Evolutionary conservation across 2,329 filamentous ascomycete genomes (phyloP), one percentile per base, ranked within the genome.

Genomic region (Botrytis byssoidea): DNA sequence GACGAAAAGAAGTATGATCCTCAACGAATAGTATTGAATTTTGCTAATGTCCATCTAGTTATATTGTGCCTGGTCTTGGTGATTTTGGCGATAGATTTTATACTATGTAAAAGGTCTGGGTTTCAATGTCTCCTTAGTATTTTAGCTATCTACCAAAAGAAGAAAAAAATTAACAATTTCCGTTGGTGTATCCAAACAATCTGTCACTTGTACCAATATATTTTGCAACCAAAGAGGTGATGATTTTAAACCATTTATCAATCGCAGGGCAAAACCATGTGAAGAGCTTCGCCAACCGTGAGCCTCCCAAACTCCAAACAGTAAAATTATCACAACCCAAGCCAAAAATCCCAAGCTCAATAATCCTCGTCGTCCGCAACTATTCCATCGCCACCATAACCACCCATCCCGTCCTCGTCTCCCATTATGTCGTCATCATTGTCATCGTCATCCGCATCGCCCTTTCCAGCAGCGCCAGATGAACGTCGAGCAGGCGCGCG

Each of bases 11-110:
- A 97, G 95, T 98, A 87, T 81, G 90, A 86, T 57, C 7, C 48
- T 63, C 29, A 55, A 16, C 64, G 42, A 64, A 69, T 65, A n/a
- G 18, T 29, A 67, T 75, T 70, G 74, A 69, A 40, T 69, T 40
- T 69, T 55, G 59, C 65, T 65, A 66, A 32, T 57, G 32, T 72
- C 29, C 70, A 51, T 77, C 76, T 82, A 98, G 95, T 83, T 98
- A 98, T 82, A 98, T 98, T 81, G 90, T 97, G 72, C 95, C 95
- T 42, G 95, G 95, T 42, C 87, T 98, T 29, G 95, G 95, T 77
- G 95, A 98, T 82, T 98, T 98, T 83, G 95, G 95, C 74, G 95
- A 98, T 82, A 88, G 95, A 77, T 98, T 96, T 84, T 98, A 98
- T 83, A 98, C 95, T 73, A 89, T 97, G 83, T 97, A 85, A 83